Conservation (phyloP, 352 stramenopile genomes). For the Phytophthora pini region DNA sequence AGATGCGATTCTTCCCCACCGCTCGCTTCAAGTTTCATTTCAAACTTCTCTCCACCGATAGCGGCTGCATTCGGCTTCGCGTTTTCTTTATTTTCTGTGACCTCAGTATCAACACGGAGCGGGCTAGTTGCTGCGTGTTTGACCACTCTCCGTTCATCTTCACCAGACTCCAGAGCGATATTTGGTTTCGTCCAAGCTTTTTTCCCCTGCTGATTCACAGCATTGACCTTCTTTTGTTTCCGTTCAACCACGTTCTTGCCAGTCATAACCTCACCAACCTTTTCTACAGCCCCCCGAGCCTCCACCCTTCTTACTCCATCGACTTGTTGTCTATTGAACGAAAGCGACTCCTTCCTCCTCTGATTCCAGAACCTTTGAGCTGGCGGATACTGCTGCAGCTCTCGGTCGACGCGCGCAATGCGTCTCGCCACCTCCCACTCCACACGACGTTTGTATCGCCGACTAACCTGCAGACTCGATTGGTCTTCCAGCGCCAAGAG, state of each 20-base stretch:
- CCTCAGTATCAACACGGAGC: background rate
- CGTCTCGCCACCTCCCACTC: constrained; percentile 78
- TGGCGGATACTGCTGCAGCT: constrained; percentile 56
- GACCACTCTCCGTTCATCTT: background rate
- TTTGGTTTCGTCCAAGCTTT: constrained; percentile 12
- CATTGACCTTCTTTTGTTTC: background rate
- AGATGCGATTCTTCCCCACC: background rate
- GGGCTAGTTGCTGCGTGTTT: constrained; percentile 24
- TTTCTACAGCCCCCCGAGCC: background rate
- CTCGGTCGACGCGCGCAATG: constrained; percentile 71
- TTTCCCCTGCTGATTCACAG: background rate
- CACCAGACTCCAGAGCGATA: background rate
- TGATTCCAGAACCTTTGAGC: constrained; percentile 68
- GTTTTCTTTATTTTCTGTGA: constrained; percentile 22
- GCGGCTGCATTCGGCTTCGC: constrained; percentile 7
- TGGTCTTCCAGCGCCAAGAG: constrained; percentile 21
- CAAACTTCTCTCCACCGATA: background rate
- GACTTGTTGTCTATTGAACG: background rate
- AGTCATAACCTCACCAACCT: background rate
- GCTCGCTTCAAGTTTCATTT: background rate
- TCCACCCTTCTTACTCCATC: background rate
- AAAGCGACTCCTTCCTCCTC: constrained; percentile 30
- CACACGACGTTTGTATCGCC: constrained; percentile 47
- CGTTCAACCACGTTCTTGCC: background rate
- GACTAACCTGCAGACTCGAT: constrained; percentile 36